Conservation (phyloP, 2,329 filamentous ascomycete species). For the Colletotrichum cuscutae region DNA sequence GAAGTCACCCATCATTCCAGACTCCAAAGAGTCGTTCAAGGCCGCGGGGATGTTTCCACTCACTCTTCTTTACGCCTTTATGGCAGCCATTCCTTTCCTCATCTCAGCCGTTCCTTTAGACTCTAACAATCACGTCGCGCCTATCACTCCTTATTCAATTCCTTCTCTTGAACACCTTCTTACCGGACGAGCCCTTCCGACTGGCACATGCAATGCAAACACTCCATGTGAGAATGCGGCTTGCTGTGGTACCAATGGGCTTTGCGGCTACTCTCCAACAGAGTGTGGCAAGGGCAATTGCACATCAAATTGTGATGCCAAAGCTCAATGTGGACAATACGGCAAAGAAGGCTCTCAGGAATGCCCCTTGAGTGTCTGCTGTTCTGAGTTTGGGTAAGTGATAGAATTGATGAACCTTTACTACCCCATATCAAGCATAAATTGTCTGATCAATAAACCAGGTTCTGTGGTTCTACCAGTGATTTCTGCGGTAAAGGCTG, state of each 20-base stretch:
- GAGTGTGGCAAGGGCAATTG: conserved; percentile 32
- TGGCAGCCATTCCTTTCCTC: not conserved
- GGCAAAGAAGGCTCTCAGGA: conserved; percentile 30
- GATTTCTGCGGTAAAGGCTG: conserved; percentile 16
- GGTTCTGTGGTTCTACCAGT: conserved; percentile 7
- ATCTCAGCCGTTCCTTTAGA: not conserved
- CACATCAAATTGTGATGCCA: conserved; percentile 48
- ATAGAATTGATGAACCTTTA: not conserved
- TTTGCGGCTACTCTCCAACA: not conserved
- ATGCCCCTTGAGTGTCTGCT: conserved; percentile 46
- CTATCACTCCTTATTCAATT: not conserved
- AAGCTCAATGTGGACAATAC: conserved; percentile 47
- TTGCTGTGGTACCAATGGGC: conserved; percentile 35
- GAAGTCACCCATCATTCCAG: not conserved
- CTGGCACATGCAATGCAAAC: conserved; percentile 29
- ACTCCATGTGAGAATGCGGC: conserved; percentile 37
- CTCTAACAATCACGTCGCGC: not conserved
- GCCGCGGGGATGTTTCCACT: not conserved
- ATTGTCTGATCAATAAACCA: conserved; percentile 30
- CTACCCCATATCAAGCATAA: not conserved
- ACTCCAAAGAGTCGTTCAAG: not conserved
- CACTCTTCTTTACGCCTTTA: not conserved
- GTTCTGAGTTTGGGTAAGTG: conserved; percentile 42
- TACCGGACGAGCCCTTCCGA: not conserved
- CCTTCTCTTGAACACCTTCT: not conserved